Base-by-base conservation (phyloP, 139 green algal genomes). In the Chlorella sp. region DNA sequence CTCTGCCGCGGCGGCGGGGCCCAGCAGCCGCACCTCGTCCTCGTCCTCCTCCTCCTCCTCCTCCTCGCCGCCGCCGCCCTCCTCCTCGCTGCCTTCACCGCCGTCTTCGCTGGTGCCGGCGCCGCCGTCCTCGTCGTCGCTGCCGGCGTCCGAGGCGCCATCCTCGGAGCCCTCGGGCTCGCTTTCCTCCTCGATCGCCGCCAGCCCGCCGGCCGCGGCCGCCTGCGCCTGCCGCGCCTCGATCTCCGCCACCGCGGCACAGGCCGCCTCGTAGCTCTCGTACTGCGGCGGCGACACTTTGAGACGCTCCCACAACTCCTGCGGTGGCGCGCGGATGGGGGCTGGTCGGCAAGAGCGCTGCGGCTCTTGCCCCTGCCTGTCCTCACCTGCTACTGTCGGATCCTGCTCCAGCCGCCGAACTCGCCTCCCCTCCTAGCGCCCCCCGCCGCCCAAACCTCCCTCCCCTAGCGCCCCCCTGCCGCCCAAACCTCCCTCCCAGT, bases 301-400 rank as follows among this genome's bases (percentile, higher is more conserved):
- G 63, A 98, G 73, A 38, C 67, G n/a, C 62, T 90, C 86, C 41
- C 95, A 82, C 46, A 97, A 53, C 56, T 98, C 94, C 89, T 96
- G 81, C 35, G 77, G 3, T 31, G 40, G 21, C 17, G n/a, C 25
- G 7, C 3, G 41, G 5, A 67, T n/a, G 38, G n/a, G 38, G 33
- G 23, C 19, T 38, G 6, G 5, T 19, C n/a, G 59, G 58, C 29
- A 42, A 2, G 14, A 41, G 8, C 14, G 58, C n/a, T n/a, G n/a
- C n/a, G n/a, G n/a, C n/a, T n/a, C n/a, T n/a, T n/a, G n/a, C n/a
- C n/a, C n/a, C n/a, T n/a, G n/a, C n/a, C n/a, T n/a, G n/a, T n/a
- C n/a, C n/a, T n/a, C n/a, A n/a, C n/a, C n/a, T n/a, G n/a, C n/a
- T n/a, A n/a, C n/a, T n/a, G n/a, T n/a, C n/a, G n/a, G n/a, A n/a